Evolutionary conservation across 176 grass and related monocot genomes (phyloP), one percentile per base, ranked within the genome.

Genomic region (Hordeum marinum): DNA sequence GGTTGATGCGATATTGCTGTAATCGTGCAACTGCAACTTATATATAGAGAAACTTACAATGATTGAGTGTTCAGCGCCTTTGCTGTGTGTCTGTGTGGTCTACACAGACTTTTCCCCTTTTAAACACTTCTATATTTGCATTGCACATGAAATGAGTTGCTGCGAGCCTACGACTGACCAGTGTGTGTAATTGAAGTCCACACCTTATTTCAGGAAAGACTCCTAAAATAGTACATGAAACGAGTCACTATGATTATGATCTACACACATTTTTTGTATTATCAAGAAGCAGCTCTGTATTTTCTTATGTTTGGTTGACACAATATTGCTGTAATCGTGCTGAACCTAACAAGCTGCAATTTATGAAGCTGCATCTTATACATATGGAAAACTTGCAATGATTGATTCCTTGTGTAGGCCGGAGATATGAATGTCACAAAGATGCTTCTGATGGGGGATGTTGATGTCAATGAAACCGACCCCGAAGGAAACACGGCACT

Each of bases 401-500:
- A 82, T 36, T 20, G 9, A 58, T 75, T 81, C 65, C 34, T 78
- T 66, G 10, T 80, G 57, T 63, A 90, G 91, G 71, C 24, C 78
- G 81, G 88, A 72, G 85, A 93, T 82, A 76, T 81, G 85, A 48
- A 75, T 72, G 65, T 87, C 55, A 92, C 79, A 31, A 92, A 92
- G 81, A 86, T 92, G 81, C 87, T 92, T 63, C 76, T 92, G 58
- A 90, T 78, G 84, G 71, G 82, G 26, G 82, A 90, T 72, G 83
- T 80, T 29, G 64, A 92, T 87, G 85, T 85, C 45, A 87, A 90
- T 82, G 91, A 87, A 87, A 79, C 78, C 4, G 91, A 90, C 60
- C 80, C 68, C 15, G 84, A 93, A 66, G 88, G 85, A 66, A 93
- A 93, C 72, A 87, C 88, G 7, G 72, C 91, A 73, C 91, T 93